phyloP scores from a whole-genome alignment of 306 rosid genomes.

The Prunus davidiana region DNA sequence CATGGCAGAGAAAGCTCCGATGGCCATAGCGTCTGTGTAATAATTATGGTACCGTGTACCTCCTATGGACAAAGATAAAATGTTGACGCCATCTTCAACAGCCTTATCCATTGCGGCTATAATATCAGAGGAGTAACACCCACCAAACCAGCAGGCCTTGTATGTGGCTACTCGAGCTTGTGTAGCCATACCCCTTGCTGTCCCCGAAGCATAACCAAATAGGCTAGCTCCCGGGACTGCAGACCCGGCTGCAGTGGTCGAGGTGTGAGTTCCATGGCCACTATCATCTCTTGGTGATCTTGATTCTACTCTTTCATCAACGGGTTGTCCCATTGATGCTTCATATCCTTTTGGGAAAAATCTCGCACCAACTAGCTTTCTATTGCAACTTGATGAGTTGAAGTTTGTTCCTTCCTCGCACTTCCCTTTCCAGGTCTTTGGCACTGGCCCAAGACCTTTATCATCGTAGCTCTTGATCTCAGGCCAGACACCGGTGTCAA shows the following conservation, averaged over 20 bases:
- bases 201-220: slow-evolving; percentile 60
- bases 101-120: slow-evolving; percentile 68
- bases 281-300: slow-evolving; percentile 66
- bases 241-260: slow-evolving; percentile 69
- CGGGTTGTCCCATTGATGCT: slow-evolving; percentile 33
- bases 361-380: slow-evolving; percentile 69
- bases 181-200: slow-evolving; percentile 70
- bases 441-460: slow-evolving; percentile 52
- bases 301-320: slow-evolving; percentile 42
- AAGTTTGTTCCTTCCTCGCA: slow-evolving; percentile 56
- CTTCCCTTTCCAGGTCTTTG: slow-evolving; percentile 62
- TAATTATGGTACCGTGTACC: slow-evolving; percentile 23
- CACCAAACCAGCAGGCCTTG: slow-evolving; percentile 62
- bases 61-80: slow-evolving; percentile 71
- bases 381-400: slow-evolving; percentile 53
- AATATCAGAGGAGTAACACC: slow-evolving; percentile 55
- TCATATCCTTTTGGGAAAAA: slow-evolving; percentile 53
- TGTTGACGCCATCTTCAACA: slow-evolving; percentile 55
- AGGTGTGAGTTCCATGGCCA: slow-evolving; percentile 78
- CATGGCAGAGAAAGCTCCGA: slow-evolving; percentile 60
- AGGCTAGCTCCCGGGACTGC: slow-evolving; percentile 60
- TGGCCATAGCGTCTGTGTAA: slow-evolving; percentile 46
- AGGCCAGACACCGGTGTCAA: slow-evolving; percentile 75
- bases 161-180: slow-evolving; percentile 63
- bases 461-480: slow-evolving; percentile 55